A percentile compares a stretch with the other conserved stretches of the same genome.
Conservation (phyloP, 192 early-diverging fungal species). For the Bifiguratus adelaidae region DNA sequence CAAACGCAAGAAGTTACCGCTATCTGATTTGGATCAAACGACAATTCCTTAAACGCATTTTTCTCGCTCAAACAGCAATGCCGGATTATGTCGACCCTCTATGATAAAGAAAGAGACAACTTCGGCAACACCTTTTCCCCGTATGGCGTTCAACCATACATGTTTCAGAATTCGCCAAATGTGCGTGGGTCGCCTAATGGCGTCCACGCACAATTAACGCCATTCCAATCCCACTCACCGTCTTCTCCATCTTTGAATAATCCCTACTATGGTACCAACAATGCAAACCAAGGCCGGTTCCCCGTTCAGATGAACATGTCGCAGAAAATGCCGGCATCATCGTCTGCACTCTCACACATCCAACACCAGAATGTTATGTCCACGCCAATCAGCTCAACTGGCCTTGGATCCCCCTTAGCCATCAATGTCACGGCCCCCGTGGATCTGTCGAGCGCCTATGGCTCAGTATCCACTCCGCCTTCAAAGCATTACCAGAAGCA, state of each 20-base stretch:
- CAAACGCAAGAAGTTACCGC: no score
- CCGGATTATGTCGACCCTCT: no score
- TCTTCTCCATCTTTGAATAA: constrained; percentile 8
- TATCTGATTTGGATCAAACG: no score
- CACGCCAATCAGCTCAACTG: constrained; percentile 15
- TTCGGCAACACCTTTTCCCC: constrained; percentile 9
- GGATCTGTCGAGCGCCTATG: constrained; percentile 4
- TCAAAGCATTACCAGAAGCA: constrained; percentile 67
- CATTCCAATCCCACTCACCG: constrained; percentile 10
- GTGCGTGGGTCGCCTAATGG: constrained; percentile 2
- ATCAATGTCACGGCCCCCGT: constrained; percentile 3
- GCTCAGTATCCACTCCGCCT: constrained; percentile 14
- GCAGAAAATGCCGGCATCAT: constrained; percentile 36
- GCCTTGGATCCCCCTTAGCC: constrained; percentile 11
- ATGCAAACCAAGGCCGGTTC: constrained; percentile 10
- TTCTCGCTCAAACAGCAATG: no score
- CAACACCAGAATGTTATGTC: constrained; percentile 15
- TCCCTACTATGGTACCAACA: neutral
- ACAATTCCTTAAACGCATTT: no score
- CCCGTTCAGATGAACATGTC: constrained; percentile 35
- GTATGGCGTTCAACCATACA: constrained; percentile 5
- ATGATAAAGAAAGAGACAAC: constrained; percentile 9
- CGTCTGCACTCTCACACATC: constrained; percentile 28
- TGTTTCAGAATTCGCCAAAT: constrained; percentile 2
- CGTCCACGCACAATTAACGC: neutral